Base-by-base conservation (phyloP, 768 basidiomycete species). In the Xerocomellus dryophilus region DNA sequence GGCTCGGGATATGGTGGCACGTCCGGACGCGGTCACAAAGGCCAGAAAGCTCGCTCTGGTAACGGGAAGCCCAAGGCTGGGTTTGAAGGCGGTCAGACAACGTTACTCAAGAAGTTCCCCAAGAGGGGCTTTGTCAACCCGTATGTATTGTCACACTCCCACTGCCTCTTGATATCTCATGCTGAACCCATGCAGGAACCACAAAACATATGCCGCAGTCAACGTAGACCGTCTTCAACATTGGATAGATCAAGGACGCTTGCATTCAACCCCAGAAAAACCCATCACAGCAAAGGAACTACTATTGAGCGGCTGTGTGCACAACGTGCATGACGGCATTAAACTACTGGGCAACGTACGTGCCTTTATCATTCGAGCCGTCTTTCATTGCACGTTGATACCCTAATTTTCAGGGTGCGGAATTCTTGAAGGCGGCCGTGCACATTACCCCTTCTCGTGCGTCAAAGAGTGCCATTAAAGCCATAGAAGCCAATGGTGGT, bases 71-170 rank as follows among this genome's bases (percentile, higher is more conserved):
- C 82, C 29, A 82, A 80, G 61, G 78, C 83, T 25, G 86, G 91
- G 7, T 99, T 98, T 59, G 97, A 98, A 71, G 97, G 97, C 67
- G 97, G 97, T 58, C 96, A 98, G 70, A 98, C 96, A 5, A 91
- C 96, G 14, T 84, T 98, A 50, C 87, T 90, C 6, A 86, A 92
- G 58, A 76, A 85, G 41, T 90, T 95, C 66, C 97, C 97, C 6
- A 99, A 99, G 76, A 81, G 84, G 43, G 97, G 97, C 43, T 98
- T 98, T 71, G 82, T 86, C 54, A 98, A 97, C 73, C 82, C 83
- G 96, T 97, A 62, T 64, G 90, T 80, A 23, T 18, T 47, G 25
- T 53, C 38, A 20, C 20, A 2, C 18, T 29, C 4, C 12, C n/a
- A 12, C 44, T 31, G 12, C 25, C 18, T 49, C 25, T 31, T 40